Percentiles rank a stretch among this genome's conserved stretches.
Conservation (phyloP, 768 basidiomycete genomes). For the Rhodotorula taiwanensis region DNA sequence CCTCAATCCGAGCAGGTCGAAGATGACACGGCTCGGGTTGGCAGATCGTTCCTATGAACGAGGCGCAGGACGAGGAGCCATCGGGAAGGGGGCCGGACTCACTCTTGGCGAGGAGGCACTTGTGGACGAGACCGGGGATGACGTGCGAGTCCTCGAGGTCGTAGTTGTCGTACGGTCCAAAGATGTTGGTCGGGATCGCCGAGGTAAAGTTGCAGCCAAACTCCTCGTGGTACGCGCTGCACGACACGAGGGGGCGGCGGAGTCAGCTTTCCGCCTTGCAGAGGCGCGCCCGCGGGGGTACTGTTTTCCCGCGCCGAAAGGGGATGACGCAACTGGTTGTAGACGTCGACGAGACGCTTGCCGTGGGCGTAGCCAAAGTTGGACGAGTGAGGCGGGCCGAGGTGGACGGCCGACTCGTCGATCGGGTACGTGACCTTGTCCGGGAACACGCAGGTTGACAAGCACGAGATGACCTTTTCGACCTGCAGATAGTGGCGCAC, state of each 20-base stretch:
- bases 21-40: not conserved
- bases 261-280: too few relatives aligned
- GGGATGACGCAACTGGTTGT: conserved; percentile 67
- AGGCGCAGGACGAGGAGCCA: not conserved
- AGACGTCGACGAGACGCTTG: conserved; percentile 89
- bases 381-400: conserved; percentile 82
- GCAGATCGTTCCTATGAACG: not conserved
- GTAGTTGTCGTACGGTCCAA: conserved; percentile 90
- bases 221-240: conserved; percentile 89
- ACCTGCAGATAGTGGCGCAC: conserved; percentile 40
- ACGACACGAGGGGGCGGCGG: not conserved
- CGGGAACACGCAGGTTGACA: conserved; percentile 95
- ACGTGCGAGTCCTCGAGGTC: conserved; percentile 87
- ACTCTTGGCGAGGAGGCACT: conserved; percentile 88
- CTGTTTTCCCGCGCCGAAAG: too few relatives aligned
- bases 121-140: conserved; percentile 88
- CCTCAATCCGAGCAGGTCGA: too few relatives aligned
- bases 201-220: conserved; percentile 92
- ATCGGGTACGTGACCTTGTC: conserved; percentile 91
- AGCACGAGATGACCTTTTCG: conserved; percentile 81
- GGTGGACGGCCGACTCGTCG: conserved; percentile 85
- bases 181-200: conserved; percentile 96
- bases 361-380: conserved; percentile 97
- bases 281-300: too few relatives aligned
- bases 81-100: conserved; percentile 37